Conservation (phyloP, 768 basidiomycete genomes). For the Tubosaeta brunneosetosa region DNA sequence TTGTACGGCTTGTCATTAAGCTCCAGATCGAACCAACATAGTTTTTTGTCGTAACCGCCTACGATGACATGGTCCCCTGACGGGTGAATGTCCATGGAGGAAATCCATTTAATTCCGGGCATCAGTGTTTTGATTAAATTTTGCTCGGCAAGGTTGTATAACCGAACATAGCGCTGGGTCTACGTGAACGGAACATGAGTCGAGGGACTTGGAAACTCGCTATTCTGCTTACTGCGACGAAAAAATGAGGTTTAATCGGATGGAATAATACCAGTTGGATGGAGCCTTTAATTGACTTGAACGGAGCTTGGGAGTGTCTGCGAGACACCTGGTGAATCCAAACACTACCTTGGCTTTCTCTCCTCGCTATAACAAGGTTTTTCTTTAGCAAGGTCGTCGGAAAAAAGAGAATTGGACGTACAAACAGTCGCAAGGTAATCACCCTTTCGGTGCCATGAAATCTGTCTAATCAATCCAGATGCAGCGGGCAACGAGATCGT, state of each 20-base stretch:
- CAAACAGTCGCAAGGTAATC: conserved; percentile 96
- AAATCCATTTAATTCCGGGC: conserved; percentile 97
- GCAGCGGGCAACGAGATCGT: conserved; percentile 57
- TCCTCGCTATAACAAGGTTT: conserved; percentile 43
- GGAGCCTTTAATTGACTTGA: conserved; percentile 89
- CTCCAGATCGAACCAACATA: conserved; percentile 99
- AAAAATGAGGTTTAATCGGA: conserved; percentile 91
- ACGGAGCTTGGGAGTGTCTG: conserved; percentile 95
- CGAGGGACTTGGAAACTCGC: conserved; percentile 8
- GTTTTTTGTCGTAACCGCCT: conserved; percentile 94
- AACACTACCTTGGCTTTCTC: conserved; percentile 73
- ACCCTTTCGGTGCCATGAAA: conserved; percentile 90
- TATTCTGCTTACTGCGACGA: conserved; percentile 78
- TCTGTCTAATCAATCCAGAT: conserved; percentile 71
- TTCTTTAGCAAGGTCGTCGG: conserved; percentile 7
- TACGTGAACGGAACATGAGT: conserved; percentile 29
- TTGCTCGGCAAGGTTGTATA: conserved; percentile 94
- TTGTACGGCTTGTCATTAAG: conserved; percentile 97
- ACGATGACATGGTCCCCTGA: conserved; percentile 95
- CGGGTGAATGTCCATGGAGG: conserved; percentile 94
- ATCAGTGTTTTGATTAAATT: conserved; percentile 88
- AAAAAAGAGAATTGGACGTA: conserved; percentile 43
- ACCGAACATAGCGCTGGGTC: conserved; percentile 94
- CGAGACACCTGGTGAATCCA: conserved; percentile 96
- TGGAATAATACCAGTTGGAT: conserved; percentile 95